Base-by-base conservation (phyloP, 805 yeast genomes). In the Sugiyamaella smithiae region DNA sequence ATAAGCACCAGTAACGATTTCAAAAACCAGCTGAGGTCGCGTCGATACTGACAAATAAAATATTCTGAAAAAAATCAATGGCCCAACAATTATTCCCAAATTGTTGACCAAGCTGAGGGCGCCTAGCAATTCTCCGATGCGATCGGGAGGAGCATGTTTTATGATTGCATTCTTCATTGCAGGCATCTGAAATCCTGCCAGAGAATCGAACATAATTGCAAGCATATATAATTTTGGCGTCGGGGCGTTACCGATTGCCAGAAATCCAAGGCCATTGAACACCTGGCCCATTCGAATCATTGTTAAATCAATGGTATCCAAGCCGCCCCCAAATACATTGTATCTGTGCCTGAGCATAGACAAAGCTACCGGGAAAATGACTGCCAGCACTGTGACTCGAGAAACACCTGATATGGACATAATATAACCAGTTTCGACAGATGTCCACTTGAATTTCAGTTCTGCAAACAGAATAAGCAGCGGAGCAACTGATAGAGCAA, bases 361-460 rank as follows among this genome's bases (percentile, higher is more conserved):
- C 16, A 56, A 28, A 20, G 54, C 43, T 6, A 55, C 5, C 9
- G 67, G 67, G 19, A 58, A 46, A 2, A 59, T 19, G 11, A 54
- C 45, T 9, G 55, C 54, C n/a, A 64, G 51, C 5, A 57, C 48
- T 5, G 60, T 16, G n/a, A 60, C 58, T 19, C 67, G 51, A 14
- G 57, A 48, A 2, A 54, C 32, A 3, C 68, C 65, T 16, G 47
- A 29, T 23, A 59, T 14, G 4, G 67, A 53, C 53, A 65, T 52
- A 38, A 64, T 42, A 49, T 62, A 63, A 6, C 68, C 68, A 5
- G 59, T 59, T 46, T 63, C 65, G 5, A 61, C 59, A 8, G 64
- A 51, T 2, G 64, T 57, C 68, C 67, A 65, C 14, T 57, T 51
- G 50, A 63, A 65, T 38, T 50, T 43, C 45, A 57, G 46, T 44